phyloP scores from a whole-genome alignment of 139 green algal species.

The Micromonas pusilla region DNA sequence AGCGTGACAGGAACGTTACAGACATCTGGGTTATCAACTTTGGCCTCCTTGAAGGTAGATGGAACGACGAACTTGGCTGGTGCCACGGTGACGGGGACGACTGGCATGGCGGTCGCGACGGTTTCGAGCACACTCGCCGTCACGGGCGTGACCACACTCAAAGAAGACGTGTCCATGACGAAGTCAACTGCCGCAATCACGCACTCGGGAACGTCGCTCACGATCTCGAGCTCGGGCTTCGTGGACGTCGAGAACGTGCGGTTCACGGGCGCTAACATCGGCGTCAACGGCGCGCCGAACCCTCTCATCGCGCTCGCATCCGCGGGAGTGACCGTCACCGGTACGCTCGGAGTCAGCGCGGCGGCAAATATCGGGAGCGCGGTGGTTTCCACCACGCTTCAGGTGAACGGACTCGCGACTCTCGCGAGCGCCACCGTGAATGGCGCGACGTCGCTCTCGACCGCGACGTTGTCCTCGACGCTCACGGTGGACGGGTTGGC shows the following conservation, averaged over 20 bases:
- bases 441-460: not conserved
- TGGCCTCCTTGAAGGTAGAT: no score
- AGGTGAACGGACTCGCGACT: no score
- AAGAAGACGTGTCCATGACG: not conserved
- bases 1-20: no score
- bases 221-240: not conserved
- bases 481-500: not conserved
- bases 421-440: no score
- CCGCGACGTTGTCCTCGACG: not conserved
- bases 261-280: not conserved
- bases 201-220: not conserved
- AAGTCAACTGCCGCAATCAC: not conserved
- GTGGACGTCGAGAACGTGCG: not conserved
- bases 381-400: no score
- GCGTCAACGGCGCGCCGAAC: not conserved
- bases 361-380: not conserved
- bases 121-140: not conserved
- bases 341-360: no score
- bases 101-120: not conserved
- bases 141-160: not conserved
- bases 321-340: not conserved
- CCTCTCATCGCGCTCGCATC: not conserved
- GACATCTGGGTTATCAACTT: no score
- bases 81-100: no score
- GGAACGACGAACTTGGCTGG: no score